Evolutionary conservation across 768 basidiomycete genomes (phyloP), one percentile per base, ranked within the genome.

Genomic region (Tephrocybe sp.): DNA sequence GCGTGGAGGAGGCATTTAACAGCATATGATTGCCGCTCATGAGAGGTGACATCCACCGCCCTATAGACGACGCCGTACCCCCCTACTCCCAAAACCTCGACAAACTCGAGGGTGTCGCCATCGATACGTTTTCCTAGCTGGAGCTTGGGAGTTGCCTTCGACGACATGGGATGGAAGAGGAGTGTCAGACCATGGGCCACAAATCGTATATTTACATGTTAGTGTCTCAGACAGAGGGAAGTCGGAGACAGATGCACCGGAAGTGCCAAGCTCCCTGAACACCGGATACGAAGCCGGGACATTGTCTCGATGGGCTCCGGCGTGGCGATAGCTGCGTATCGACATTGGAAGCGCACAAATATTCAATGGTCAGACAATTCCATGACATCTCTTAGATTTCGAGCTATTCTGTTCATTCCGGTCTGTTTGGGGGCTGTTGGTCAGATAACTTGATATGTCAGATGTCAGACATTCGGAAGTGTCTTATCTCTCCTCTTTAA

Each of bases 11-110:
- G 84, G 65, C 93, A 97, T 71, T 98, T 97, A 60, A 98, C 93
- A 51, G 94, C 93, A 67, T 82, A 93, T 47, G 82, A 84, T 56
- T 72, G 70, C 16, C 65, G 70, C 39, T 74, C 70, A 31, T 73
- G 68, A 57, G 77, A 71, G 45, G 62, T 73, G 11, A 70, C 66
- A 63, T 89, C 88, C 51, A 88, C 74, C 21, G 91, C 94, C 48
- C 89, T 87, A 67, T 95, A 97, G 10, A 97, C 95, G 58, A 94
- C 85, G 47, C 95, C 95, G 64, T 97, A 98, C 19, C 94, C 94
- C 11, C 95, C 95, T 27, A 88, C 82, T 29, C 95, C 95, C 42
- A 98, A 81, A 54, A 94, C 79, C 60, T 88, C 83, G 58, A 88
- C 80, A 52, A 98, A 84, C 67, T 93, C 80, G 50, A 97, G 81